Evolutionary conservation across 768 basidiomycete genomes (phyloP).

Genomic region (Auricularia auricula-judae): DNA sequence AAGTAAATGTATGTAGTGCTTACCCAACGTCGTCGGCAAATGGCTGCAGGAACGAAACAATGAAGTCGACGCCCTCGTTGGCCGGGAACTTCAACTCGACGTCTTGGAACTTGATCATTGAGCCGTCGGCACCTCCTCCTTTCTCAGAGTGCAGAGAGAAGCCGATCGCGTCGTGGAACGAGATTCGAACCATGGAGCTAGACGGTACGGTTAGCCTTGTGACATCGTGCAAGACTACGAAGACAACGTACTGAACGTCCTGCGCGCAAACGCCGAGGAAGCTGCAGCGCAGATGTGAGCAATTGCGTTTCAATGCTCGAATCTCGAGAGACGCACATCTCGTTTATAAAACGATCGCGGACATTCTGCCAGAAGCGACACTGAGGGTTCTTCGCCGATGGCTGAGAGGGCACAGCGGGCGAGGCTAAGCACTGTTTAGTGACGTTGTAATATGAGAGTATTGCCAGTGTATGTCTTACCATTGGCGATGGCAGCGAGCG

Average conservation of each 20-base stretch:
- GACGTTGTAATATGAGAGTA: background rate
- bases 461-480: background rate
- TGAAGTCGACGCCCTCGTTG: too few species aligned
- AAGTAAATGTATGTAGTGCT: constrained; percentile 14
- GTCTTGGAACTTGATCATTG: constrained; percentile 7
- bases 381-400: background rate
- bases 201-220: background rate
- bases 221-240: background rate
- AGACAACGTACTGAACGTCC: background rate
- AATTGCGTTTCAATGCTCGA: background rate
- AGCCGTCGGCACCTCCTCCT: constrained; percentile 19
- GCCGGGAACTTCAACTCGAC: too few species aligned
- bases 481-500: background rate
- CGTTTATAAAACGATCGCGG: background rate
- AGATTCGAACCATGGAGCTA: background rate
- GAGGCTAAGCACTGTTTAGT: background rate
- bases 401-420: background rate
- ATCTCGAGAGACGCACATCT: background rate
- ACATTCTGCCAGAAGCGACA: background rate
- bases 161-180: background rate
- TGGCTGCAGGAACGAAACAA: too few species aligned
- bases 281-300: background rate
- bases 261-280: background rate
- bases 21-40: constrained; percentile 6
- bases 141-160: background rate